Evolutionary conservation across 208 protist genomes (phyloP), one percentile per base, ranked within the genome.

Genomic region (Herpetomonas samuelpessoai): DNA sequence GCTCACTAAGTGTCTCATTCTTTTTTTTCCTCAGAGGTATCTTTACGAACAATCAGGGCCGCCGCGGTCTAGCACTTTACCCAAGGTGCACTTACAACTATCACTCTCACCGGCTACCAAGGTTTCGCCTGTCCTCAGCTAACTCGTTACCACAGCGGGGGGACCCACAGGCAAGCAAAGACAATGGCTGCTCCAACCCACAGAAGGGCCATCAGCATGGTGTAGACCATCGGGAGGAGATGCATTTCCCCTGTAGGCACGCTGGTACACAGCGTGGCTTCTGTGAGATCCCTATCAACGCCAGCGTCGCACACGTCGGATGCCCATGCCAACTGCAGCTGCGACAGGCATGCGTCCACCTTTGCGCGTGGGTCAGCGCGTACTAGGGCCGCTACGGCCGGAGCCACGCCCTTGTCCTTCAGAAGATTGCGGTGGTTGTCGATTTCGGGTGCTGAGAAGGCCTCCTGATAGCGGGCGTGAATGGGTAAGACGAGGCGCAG

Each of bases 401-500:
- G 88, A 1, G 60, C 45, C 24, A 47, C 68, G 4, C 62, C 52
- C 10, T 50, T 57, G 46, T 92, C 79, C 7, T n/a, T n/a, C n/a
- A n/a, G n/a, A n/a, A n/a, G n/a, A n/a, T n/a, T n/a, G n/a, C n/a
- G n/a, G n/a, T n/a, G n/a, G n/a, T n/a, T n/a, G n/a, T n/a, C n/a
- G n/a, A n/a, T n/a, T n/a, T n/a, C n/a, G n/a, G n/a, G n/a, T n/a
- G n/a, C n/a, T n/a, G n/a, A n/a, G n/a, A n/a, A n/a, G n/a, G 86
- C 55, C 1, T 61, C 67, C 46, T 91, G 82, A 66, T 94, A 94
- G 54, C 88, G 79, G 25, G 77, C 74, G 67, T 94, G 84, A 68
- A 94, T 91, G 4, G 88, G 88, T 28, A 94, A 57, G n/a, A 83
- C 45, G 1, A 93, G 68, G 3, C n/a, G n/a, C n/a, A n/a, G n/a